Percentiles rank a stretch among this genome's conserved stretches.
Conservation (phyloP, 345 rosid species). For the Crucihimalaya himalaica region DNA sequence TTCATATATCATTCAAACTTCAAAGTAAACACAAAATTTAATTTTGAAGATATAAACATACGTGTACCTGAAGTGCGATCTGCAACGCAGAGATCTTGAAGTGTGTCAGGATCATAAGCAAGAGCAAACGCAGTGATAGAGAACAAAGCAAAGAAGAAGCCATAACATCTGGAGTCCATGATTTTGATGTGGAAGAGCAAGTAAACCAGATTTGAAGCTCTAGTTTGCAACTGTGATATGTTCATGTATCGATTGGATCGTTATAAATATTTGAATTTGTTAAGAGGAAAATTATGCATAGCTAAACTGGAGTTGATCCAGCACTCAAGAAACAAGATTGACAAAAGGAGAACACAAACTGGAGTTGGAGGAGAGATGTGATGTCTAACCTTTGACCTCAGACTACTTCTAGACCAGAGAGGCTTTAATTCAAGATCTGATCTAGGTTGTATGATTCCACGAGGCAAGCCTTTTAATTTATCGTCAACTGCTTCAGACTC, state of each 20-base stretch:
- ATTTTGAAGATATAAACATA: neutral
- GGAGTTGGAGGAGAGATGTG: constrained; percentile 31
- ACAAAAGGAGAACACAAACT: constrained; percentile 42
- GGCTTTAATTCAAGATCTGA: constrained; percentile 90
- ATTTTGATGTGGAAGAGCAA: neutral
- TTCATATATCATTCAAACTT: neutral
- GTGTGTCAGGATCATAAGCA: constrained; percentile 61
- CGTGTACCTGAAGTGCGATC: constrained; percentile 47
- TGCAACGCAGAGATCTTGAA: constrained; percentile 75
- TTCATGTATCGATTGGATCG: neutral
- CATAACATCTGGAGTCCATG: constrained; percentile 23
- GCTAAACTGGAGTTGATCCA: too few relatives aligned
- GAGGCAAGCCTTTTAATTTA: constrained; percentile 62
- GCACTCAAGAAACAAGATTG: too few relatives aligned
- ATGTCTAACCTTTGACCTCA: constrained; percentile 68
- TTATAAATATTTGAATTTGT: constrained; percentile 21
- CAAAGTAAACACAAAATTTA: neutral
- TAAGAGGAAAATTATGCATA: constrained; percentile 28
- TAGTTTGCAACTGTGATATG: neutral
- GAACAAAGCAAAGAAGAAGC: constrained; percentile 9
- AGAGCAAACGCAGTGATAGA: constrained; percentile 32
- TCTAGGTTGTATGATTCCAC: constrained; percentile 62
- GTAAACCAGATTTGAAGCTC: neutral
- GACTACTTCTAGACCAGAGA: constrained; percentile 75
- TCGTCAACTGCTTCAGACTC: constrained; percentile 48